Conservation (phyloP, 345 rosid genomes). For the Camelina hispida region DNA sequence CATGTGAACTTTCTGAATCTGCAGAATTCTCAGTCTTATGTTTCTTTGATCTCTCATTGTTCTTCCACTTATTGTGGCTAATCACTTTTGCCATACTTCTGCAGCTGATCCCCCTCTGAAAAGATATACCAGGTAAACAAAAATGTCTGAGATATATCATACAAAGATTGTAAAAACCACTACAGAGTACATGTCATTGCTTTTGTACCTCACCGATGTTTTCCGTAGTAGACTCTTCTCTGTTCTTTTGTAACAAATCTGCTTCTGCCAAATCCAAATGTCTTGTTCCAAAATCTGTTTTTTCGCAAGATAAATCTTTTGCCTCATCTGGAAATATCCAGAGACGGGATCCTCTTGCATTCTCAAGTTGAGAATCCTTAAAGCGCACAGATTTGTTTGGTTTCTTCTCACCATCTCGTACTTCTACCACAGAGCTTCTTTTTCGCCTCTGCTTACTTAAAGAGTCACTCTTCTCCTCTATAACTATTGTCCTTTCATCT, state of each 20-base stretch:
- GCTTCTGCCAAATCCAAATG: slow-evolving; percentile 41
- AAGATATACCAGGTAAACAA: slow-evolving; percentile 15
- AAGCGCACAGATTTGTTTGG: slow-evolving; percentile 6
- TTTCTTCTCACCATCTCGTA: slow-evolving; percentile 42
- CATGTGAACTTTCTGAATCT: slow-evolving; percentile 32
- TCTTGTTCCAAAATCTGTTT: slow-evolving; percentile 54
- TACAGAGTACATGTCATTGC: slow-evolving; percentile 11
- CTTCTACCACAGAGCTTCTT: slow-evolving; percentile 28
- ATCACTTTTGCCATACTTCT: slow-evolving; percentile 10
- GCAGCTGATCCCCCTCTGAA: slow-evolving; percentile 33
- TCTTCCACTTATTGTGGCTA: slow-evolving; percentile 33
- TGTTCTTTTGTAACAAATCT: slow-evolving; percentile 34
- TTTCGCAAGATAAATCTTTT: slow-evolving; percentile 47
- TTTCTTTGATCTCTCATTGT: slow-evolving; percentile 33
- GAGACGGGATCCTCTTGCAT: slow-evolving; percentile 48
- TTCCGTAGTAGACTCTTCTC: slow-evolving; percentile 32
- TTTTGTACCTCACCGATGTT: slow-evolving; percentile 54
- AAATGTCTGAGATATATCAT: slow-evolving; percentile 13
- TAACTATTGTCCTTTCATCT: slow-evolving; percentile 44
- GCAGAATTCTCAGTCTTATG: slow-evolving; percentile 31
- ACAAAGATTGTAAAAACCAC: slow-evolving; percentile 1
- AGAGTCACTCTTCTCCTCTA: slow-evolving; percentile 44
- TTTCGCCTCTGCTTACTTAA: slow-evolving; percentile 42
- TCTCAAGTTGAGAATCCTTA: slow-evolving; percentile 38
- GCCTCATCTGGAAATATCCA: slow-evolving; percentile 80